phyloP scores from a whole-genome alignment of 192 early-diverging fungal species.

The Coemansia sp. region DNA sequence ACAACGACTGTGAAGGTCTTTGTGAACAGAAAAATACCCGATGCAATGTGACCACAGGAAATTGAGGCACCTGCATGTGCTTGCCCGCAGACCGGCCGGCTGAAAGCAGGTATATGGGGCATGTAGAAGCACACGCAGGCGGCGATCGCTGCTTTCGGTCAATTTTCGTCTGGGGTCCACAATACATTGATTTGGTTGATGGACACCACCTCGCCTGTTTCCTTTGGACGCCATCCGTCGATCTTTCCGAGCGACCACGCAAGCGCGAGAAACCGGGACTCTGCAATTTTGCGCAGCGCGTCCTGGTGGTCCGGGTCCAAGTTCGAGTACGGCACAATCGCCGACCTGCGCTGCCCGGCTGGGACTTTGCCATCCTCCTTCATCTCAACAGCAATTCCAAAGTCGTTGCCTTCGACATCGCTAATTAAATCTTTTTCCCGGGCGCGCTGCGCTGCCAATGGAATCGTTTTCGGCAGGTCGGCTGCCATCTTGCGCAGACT shows the following conservation, averaged over 20 bases:
- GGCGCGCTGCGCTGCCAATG: slow-evolving; percentile 48
- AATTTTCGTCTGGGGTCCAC: slow-evolving; percentile 34
- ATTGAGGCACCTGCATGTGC: not conserved
- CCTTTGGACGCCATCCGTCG: slow-evolving; percentile 52
- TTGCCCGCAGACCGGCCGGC: not conserved
- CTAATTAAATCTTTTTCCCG: slow-evolving; percentile 40
- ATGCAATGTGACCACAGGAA: not conserved
- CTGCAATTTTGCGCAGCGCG: slow-evolving; percentile 52
- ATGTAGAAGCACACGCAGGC: not conserved
- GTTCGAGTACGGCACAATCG: slow-evolving; percentile 32
- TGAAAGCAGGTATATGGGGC: not conserved
- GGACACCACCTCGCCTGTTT: slow-evolving; percentile 46
- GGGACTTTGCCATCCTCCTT: slow-evolving; percentile 8
- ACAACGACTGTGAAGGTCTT: not conserved
- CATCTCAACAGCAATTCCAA: slow-evolving; percentile 50
- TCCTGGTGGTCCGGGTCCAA: slow-evolving; percentile 39
- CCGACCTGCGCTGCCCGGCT: slow-evolving; percentile 1
- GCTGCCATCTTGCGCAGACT: slow-evolving; percentile 52
- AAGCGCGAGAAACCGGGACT: slow-evolving; percentile 57
- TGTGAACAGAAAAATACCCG: slow-evolving; percentile 1
- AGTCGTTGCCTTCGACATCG: slow-evolving; percentile 46
- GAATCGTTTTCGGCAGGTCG: slow-evolving; percentile 53
- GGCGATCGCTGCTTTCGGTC: not conserved
- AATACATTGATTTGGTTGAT: slow-evolving; percentile 57
- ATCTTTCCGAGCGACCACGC: slow-evolving; percentile 52